Evolutionary conservation across 2,329 filamentous ascomycete genomes (phyloP), one percentile per base, ranked within the genome.

Genomic region (Monilinia vaccinii-corymbosi): DNA sequence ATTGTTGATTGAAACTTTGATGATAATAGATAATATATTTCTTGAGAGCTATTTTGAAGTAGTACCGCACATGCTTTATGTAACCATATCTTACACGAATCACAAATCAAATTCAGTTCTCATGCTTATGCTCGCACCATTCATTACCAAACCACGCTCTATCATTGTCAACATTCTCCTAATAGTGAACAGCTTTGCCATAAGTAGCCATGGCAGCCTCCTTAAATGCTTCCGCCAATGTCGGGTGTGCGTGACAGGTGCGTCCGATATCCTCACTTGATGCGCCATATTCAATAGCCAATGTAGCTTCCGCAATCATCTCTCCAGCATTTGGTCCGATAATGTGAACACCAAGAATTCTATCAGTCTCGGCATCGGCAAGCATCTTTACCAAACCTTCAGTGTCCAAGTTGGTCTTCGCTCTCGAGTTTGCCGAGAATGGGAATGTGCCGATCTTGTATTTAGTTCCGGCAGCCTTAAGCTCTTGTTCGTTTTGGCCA

Each of bases 161-260:
- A 13, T 42, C 47, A 25, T 25, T 10, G 23, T 28, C 21, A 38
- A 11, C 13, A n/a, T 3, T 46, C 60, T 45, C 67, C 77, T 89
- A 99, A 77, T 88, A 96, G 80, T 99, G 94, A 75, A 99, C 96
- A 67, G 94, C 87, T 81, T 96, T 94, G 71, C 86, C 84, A 79
- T 96, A 91, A 55, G 93, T 97, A 64, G 91, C 89, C 94, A 99
- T 97, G 69, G 94, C 94, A 71, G 94, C 94, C 84, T 99, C 94
- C 83, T 99, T 99, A 84, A 99, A 97, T 48, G 94, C 94, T 80
- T 99, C 94, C 28, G 93, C 86, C 62, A 99, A 63, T 36, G 69
- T 71, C 60, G 94, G 94, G 78, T 99, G 94, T 60, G 94, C 94
- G 77, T 99, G 94, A 77, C 90, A 94, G 66, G 94, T 97, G 72